phyloP scores from a whole-genome alignment of 768 basidiomycete genomes.

The Naganishia onofrii region DNA sequence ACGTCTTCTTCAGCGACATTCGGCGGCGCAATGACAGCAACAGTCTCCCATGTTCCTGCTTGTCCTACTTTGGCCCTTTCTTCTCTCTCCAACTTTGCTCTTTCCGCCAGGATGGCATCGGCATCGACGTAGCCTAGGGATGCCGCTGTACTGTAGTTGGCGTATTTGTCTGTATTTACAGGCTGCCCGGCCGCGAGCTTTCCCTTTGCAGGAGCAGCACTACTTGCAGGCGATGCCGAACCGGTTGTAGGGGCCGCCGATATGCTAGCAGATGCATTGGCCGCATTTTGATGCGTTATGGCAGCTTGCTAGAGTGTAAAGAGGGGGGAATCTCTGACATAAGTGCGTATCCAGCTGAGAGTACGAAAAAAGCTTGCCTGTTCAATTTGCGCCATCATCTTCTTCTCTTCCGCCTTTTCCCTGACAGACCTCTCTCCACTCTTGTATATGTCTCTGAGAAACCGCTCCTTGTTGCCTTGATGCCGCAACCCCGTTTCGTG shows the following conservation, averaged over 20 bases:
- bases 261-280: constrained; percentile 36
- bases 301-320: constrained; percentile 31
- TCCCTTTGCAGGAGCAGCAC: constrained; percentile 42
- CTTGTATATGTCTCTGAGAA: constrained; percentile 89
- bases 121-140: constrained; percentile 78
- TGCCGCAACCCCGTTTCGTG: constrained; percentile 93
- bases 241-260: constrained; percentile 51
- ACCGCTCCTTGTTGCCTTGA: constrained; percentile 89
- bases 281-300: constrained; percentile 38
- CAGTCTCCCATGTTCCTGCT: constrained; percentile 74
- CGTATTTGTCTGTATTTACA: constrained; percentile 54
- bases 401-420: constrained; percentile 63
- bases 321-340: background rate
- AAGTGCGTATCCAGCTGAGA: constrained; percentile 73
- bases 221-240: constrained; percentile 36
- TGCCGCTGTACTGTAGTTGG: constrained; percentile 83
- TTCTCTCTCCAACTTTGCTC: constrained; percentile 28
- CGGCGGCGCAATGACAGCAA: constrained; percentile 52
- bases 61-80: constrained; percentile 63
- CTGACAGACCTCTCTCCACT: constrained; percentile 59
- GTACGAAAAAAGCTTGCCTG: constrained; percentile 64
- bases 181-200: constrained; percentile 55
- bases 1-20: constrained; percentile 38
- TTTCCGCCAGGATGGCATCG: constrained; percentile 55
- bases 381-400: constrained; percentile 82